Conservation (phyloP, 257 asterid genomes). For the Nyctanthes arbortristis region DNA sequence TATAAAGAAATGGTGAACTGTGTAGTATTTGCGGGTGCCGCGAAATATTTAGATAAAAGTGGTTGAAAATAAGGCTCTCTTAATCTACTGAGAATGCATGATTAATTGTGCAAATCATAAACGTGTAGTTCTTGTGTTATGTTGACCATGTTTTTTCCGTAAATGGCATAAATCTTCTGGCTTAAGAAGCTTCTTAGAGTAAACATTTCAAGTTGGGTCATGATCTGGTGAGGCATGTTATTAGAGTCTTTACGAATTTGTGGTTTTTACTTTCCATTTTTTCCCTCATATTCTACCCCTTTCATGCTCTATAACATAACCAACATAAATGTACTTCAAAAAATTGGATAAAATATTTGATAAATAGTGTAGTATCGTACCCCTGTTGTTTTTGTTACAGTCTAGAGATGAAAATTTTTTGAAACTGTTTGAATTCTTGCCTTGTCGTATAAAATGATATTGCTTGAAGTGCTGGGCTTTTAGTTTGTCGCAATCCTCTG, state of each 20-base stretch:
- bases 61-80: no score
- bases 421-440: neutral
- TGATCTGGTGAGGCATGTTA: slow-evolving; percentile 1
- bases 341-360: neutral
- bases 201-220: neutral
- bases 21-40: no score
- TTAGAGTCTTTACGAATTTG: no score
- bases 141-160: slow-evolving; percentile 5
- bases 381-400: neutral
- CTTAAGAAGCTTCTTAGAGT: neutral
- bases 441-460: neutral
- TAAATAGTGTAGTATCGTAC: neutral
- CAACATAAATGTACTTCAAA: neutral
- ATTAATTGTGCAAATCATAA: neutral
- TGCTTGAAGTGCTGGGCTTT: neutral
- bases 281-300: neutral
- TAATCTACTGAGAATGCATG: slow-evolving; percentile 10
- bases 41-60: no score
- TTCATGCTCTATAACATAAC: neutral
- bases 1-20: no score
- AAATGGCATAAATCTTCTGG: neutral
- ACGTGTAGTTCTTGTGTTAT: neutral
- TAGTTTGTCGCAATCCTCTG: neutral
- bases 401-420: neutral
- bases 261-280: neutral